Base-by-base conservation (phyloP, 2,329 filamentous ascomycete genomes). In the Magnaporthiopsis incrustans region DNA sequence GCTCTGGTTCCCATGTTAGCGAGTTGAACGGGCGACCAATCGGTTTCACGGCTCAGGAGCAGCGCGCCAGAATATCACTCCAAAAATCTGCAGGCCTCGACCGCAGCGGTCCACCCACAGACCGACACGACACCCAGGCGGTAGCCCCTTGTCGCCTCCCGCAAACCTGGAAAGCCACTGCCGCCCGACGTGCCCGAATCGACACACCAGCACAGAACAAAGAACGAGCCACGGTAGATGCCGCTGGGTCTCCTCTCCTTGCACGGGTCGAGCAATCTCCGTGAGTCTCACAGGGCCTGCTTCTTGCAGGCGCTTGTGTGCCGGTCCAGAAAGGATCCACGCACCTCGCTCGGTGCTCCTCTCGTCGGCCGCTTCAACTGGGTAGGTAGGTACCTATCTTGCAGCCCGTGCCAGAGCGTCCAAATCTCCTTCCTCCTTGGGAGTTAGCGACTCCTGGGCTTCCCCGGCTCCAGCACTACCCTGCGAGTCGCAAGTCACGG, bases 391-490 rank as follows among this genome's bases (percentile, higher is more conserved):
- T 30, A 30, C 30, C 30, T 22, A 25, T 11, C 44, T 53, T 22
- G 44, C 44, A 53, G 14, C 44, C 44, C 44, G 44, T 53, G 44
- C n/a, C 44, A 53, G 14, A 32, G 58, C 58, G 10, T n/a, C 27
- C 5, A 7, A 60, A 10, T 38, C 58, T 60, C 58, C 58, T 60
- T 60, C 58, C 58, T 60, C 58, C 15, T 60, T 60, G 27, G 58
- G 27, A 27, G 32, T 60, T 35, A 25, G 30, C 57, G n/a, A 32
- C 32, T 35, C 32, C 27, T 60, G 32, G 27, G 26, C 32, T n/a
- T n/a, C 58, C 38, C 58, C 58, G 58, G 22, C 58, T 25, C 32
- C 58, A 60, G 38, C 58, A 32, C 32, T 60, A 60, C 58, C 58
- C 32, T 14, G 44, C 44, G 44, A 53, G 44, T 53, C 44, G 44